Conservation (phyloP, 257 asterid genomes). For the Gentiana straminea region DNA sequence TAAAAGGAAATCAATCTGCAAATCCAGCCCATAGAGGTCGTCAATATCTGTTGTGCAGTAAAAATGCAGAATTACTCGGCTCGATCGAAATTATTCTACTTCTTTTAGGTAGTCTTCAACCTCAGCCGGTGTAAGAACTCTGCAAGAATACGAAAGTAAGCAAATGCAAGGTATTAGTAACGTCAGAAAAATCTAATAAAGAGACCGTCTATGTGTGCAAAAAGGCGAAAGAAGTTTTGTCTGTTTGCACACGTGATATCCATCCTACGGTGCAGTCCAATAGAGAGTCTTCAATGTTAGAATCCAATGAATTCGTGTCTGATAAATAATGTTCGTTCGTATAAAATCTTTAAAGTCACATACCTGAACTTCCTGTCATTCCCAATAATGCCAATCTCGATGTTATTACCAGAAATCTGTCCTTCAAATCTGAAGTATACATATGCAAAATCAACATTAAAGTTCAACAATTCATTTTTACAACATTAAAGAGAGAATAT, state of each 20-base stretch:
- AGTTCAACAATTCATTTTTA: too few species aligned
- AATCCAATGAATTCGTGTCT: too few species aligned
- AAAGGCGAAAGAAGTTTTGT: too few species aligned
- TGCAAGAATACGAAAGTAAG: conserved; percentile 21
- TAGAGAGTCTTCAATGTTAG: too few species aligned
- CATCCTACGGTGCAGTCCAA: too few species aligned
- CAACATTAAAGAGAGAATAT: too few species aligned
- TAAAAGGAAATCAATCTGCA: too few species aligned
- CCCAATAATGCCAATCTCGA: conserved; percentile 95
- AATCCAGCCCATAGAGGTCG: too few species aligned
- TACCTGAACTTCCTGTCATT: conserved; percentile 67
- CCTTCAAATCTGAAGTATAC: conserved; percentile 72
- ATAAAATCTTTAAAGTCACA: conserved; percentile 3
- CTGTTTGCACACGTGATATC: too few species aligned
- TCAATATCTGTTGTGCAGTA: too few species aligned
- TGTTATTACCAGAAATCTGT: conserved; percentile 87
- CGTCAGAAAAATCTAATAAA: neutral
- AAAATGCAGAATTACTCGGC: too few species aligned
- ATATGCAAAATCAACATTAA: neutral
- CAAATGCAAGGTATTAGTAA: conserved; percentile 4
- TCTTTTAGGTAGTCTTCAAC: conserved; percentile 92
- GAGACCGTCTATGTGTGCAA: neutral
- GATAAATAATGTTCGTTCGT: too few species aligned
- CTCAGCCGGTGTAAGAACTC: conserved; percentile 83
- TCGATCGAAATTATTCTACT: conserved; percentile 40